Conservation (phyloP, 164 flowering plant genomes). For the Sedum album region DNA sequence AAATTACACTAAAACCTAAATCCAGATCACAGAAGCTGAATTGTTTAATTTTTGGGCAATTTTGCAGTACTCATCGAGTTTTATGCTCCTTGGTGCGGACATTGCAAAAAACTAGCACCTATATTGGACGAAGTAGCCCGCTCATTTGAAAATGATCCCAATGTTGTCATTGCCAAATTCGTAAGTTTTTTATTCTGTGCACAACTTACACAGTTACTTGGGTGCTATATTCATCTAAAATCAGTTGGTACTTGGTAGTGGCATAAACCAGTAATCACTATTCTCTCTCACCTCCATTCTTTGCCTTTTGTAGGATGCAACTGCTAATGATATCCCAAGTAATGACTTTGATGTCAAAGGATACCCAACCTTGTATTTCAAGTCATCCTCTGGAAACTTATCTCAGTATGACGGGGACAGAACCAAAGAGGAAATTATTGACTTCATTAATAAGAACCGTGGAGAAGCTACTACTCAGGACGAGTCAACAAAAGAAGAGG, state of each 20-base stretch:
- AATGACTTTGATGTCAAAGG: conserved; percentile 64
- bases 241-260: neutral
- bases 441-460: conserved; percentile 57
- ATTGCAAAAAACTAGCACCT: conserved; percentile 86
- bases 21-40: neutral
- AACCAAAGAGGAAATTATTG: conserved; percentile 55
- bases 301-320: conserved; percentile 54
- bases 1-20: no score
- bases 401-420: conserved; percentile 56
- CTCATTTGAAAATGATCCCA: conserved; percentile 52
- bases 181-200: conserved; percentile 34
- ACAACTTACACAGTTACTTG: neutral
- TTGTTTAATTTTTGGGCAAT: neutral
- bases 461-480: conserved; percentile 23
- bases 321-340: conserved; percentile 66
- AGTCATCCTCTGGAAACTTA: conserved; percentile 56
- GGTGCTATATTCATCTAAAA: neutral
- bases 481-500: conserved; percentile 45
- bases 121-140: conserved; percentile 90
- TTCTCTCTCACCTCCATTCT: neutral
- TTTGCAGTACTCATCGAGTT: conserved; percentile 77
- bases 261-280: neutral
- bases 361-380: conserved; percentile 77
- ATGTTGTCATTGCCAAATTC: conserved; percentile 72
- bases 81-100: conserved; percentile 99